Base-by-base conservation (phyloP, 192 early-diverging fungal genomes). In the Umbelopsis sp. region DNA sequence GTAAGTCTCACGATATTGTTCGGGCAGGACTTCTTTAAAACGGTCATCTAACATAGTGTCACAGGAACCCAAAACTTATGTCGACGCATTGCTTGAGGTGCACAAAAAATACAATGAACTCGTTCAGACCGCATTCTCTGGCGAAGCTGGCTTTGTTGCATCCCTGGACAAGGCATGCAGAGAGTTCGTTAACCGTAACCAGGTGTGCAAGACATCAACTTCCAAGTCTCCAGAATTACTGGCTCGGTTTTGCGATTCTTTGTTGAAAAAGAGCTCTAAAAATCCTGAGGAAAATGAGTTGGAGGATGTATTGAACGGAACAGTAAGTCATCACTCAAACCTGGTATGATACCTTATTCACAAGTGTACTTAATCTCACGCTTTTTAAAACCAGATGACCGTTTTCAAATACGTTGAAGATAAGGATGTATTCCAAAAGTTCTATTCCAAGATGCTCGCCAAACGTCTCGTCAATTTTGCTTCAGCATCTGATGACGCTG, bases 391-490 rank as follows among this genome's bases (percentile, higher is more conserved):
- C 20, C 64, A 93, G 90, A 95, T 99, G 86, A 96, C 90, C 6
- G 88, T 99, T 15, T 97, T 95, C 81, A 94, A 96, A 78, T 99
- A 94, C 76, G 88, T 99, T 48, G 95, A 95, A 69, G 95, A 97
- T 85, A 93, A 95, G 78, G 97, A 99, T 76, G 94, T 99, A 33
- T 99, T 98, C 84, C 96, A 98, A 78, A 95, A 96, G 81, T 95
- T 97, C 58, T 99, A 99, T 81, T 89, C 91, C 44, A 94, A 92
- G 77, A 91, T 92, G 84, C 79, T 99, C 74, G 94, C 96, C 27
- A 94, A 94, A 61, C 95, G 97, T 46, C 86, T 99, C 18, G 93
- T 99, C 18, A 89, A 95, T 81, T 86, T 86, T 52, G 87, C 91
- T 10, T 98, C 95, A 20, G 92, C 92, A 35, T 95, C 92, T 25